These are phyloP conservation scores for Leptosphaerulina australis DNA, from an alignment of 2,329 filamentous ascomycete genomes.

Conservation along the genomic window DNA sequence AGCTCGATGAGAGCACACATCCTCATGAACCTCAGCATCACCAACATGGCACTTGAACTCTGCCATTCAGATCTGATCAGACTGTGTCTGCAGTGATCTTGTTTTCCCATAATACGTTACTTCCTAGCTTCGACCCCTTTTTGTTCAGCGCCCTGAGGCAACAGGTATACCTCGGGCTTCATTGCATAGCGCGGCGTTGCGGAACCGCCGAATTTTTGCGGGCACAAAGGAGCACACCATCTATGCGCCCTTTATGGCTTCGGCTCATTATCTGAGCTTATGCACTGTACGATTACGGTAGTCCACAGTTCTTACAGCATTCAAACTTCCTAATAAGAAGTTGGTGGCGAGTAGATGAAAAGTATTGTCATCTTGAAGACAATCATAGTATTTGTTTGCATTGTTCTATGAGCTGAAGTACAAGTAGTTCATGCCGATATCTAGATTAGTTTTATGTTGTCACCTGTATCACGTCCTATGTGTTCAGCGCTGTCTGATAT, in stretches of 20 bases:
- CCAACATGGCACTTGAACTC: too few species aligned
- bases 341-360: background rate
- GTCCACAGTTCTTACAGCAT: background rate
- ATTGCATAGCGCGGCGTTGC: conserved; percentile 32
- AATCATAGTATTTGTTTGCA: background rate
- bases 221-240: background rate
- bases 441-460: too few species aligned
- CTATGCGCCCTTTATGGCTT: background rate
- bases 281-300: conserved; percentile 2
- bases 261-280: background rate
- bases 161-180: background rate
- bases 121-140: background rate
- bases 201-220: background rate
- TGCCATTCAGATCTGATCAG: background rate
- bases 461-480: too few species aligned
- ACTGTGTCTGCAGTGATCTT: background rate
- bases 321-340: too few species aligned
- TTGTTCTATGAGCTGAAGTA: background rate
- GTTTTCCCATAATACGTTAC: conserved; percentile 4
- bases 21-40: background rate
- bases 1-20: conserved; percentile 1
- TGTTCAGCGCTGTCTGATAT: too few species aligned
- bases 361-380: background rate
- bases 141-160: background rate
- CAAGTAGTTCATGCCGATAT: too few species aligned